Base-by-base conservation (phyloP, 352 stramenopile species). In the Globisporangium yorkense region DNA sequence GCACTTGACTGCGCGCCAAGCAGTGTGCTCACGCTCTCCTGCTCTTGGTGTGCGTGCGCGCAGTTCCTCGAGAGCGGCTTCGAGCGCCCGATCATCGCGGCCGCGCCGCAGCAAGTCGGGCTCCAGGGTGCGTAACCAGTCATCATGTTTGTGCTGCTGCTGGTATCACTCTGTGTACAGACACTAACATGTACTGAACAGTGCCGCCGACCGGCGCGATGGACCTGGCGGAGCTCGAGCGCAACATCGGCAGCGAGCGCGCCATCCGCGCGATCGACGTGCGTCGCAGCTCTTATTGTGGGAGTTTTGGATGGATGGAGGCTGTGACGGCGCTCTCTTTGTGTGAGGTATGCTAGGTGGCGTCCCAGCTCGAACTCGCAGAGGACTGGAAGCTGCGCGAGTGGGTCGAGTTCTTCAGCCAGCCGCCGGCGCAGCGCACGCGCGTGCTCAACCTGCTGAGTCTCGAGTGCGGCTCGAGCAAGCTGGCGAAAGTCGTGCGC, bases 371-470 rank as follows among this genome's bases (percentile, higher is more conserved):
- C 16, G 69, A 77, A 18, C 69, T 77, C 33, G 59, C 62, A 5
- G 54, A 65, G 21, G 60, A 74, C 29, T 72, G 65, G 69, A 72
- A 62, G 53, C 51, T 66, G 24, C 41, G 58, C 12, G 51, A 78
- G 39, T 78, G 70, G 70, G 71, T 78, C 45, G 47, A 24, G 48
- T 78, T 71, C 51, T 78, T 78, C 54, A n/a, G 4, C 9, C n/a
- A 46, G 41, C 46, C 64, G 21, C 16, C 59, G 5, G 37, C 48
- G 1, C 8, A 62, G 49, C 67, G 70, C 5, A 51, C 54, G 4
- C 54, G 62, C 31, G 57, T 75, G 10, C 55, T 75, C 9, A 78
- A 78, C 53, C 62, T 75, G 21, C 62, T 75, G 16, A 75, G 70
- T 44, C 65, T 75, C 49, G 70, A 78, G 51, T 78, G 67, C 54